Base-by-base conservation (phyloP, 179 eudicot genomes). In the Beta lomatogona region DNA sequence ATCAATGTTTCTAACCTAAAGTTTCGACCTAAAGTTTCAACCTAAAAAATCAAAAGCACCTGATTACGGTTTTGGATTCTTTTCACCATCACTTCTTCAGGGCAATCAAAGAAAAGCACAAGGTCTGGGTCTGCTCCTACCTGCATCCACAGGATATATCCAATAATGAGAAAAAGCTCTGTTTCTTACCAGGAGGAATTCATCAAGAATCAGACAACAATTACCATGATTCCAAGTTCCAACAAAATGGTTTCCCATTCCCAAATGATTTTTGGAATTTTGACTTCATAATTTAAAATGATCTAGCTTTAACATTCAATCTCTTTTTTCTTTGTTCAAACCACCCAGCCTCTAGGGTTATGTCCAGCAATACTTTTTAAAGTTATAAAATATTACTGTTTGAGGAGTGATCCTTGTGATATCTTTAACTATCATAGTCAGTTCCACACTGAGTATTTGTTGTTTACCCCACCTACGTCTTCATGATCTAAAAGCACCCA, bases 81-180 rank as follows among this genome's bases (percentile, higher is more conserved):
- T 80, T 89, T 89, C 87, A 95, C 84, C 98, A 95, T 95, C 87
- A 83, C 94, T 77, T 92, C 95, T 80, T 92, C 92, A 66, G 97
- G 93, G 80, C 95, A 95, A 84, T 95, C 98, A 86, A 95, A 95
- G 88, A 95, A 95, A 78, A 95, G 97, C 86, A 95, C 98, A 72
- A 92, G 85, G 79, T 91, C 86, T 79, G 98, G 98, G 71, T 90
- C 94, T 55, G 88, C 82, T 79, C 98, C 97, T 71, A 91, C 76
- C 98, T 93, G 89, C 85, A 89, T 67, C 46, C 55, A 45, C 61
- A 67, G 36, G 79, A 76, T 15, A 71, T 21, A 9, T 53, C 45
- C 52, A 65, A 21, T 66, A 61, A 52, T 31, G 18, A 74, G 52
- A 36, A 59, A 68, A 44, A 45, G 25, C 54, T 69, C 25, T 19